These are phyloP conservation scores for Panaeolus papilionaceus DNA, from an alignment of 768 basidiomycete species.

Conservation along the genomic window DNA sequence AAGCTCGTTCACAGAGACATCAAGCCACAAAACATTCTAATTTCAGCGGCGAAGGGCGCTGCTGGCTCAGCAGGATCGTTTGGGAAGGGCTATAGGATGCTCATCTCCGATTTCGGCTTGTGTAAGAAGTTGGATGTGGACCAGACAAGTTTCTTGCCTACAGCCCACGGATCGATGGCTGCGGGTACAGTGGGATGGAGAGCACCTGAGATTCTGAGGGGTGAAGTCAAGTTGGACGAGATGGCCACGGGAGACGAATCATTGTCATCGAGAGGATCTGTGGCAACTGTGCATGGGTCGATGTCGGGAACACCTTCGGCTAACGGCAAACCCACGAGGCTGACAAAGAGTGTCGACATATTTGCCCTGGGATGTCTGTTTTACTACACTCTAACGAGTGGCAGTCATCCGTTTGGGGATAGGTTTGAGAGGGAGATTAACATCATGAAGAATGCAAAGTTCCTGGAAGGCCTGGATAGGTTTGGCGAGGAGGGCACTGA, in stretches of 20 bases:
- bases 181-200: slow-evolving; percentile 98
- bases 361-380: slow-evolving; percentile 96
- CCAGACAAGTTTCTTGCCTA: slow-evolving; percentile 96
- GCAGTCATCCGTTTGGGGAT: slow-evolving; percentile 94
- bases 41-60: slow-evolving; percentile 67
- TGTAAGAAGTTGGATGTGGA: slow-evolving; percentile 95
- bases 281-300: slow-evolving; percentile 51
- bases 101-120: slow-evolving; percentile 96
- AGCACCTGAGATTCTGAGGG: slow-evolving; percentile 93
- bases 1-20: slow-evolving; percentile 99
- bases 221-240: slow-evolving; percentile 93
- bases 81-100: slow-evolving; percentile 68
- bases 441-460: slow-evolving; percentile 84
- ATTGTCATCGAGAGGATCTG: slow-evolving; percentile 70
- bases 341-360: slow-evolving; percentile 96
- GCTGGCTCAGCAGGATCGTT: slow-evolving; percentile 32
- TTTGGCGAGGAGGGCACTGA: slow-evolving; percentile 96
- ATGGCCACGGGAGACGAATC: slow-evolving; percentile 64
- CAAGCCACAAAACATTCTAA: slow-evolving; percentile 97
- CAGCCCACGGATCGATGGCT: slow-evolving; percentile 85
- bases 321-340: slow-evolving; percentile 57
- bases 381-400: slow-evolving; percentile 90
- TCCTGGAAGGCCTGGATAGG: slow-evolving; percentile 70
- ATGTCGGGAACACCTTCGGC: slow-evolving; percentile 35
- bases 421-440: slow-evolving; percentile 93